These are phyloP conservation scores for Albifimbria verrucaria DNA, from an alignment of 2,329 filamentous ascomycete species.

Conservation along the genomic window DNA sequence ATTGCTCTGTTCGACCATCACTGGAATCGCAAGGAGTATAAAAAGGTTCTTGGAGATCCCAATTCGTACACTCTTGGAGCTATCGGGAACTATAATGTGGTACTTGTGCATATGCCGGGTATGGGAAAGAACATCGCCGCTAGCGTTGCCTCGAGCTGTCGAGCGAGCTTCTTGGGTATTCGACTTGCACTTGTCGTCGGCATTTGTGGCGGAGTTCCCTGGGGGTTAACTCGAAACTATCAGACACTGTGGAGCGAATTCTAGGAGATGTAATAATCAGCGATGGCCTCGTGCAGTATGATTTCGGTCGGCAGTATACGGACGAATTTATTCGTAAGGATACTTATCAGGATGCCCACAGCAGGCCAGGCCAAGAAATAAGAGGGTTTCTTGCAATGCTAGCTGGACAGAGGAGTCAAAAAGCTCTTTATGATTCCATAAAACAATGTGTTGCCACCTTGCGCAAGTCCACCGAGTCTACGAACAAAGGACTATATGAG, in stretches of 20 bases:
- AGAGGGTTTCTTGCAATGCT: not conserved
- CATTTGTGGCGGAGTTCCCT: slow-evolving; percentile 16
- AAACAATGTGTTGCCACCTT: not conserved
- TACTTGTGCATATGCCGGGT: slow-evolving; percentile 18
- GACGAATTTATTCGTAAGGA: slow-evolving; percentile 15
- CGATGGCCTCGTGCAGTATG: slow-evolving; percentile 20
- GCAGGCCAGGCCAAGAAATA: slow-evolving; percentile 3
- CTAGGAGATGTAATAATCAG: slow-evolving; percentile 22
- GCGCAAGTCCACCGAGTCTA: not conserved
- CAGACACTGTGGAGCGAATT: too few relatives aligned
- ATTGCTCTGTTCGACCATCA: slow-evolving; percentile 10
- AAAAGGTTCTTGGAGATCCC: slow-evolving; percentile 19
- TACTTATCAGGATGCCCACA: slow-evolving; percentile 13
- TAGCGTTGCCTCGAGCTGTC: slow-evolving; percentile 4
- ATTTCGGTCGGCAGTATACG: slow-evolving; percentile 19
- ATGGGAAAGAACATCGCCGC: slow-evolving; percentile 16
- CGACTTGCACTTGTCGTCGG: slow-evolving; percentile 15
- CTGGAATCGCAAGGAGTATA: slow-evolving; percentile 12
- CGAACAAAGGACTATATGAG: not conserved
- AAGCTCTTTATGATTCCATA: not conserved
- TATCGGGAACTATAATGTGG: slow-evolving; percentile 16
- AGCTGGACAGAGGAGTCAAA: not conserved
- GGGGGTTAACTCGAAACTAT: too few relatives aligned
- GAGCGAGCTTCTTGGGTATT: slow-evolving; percentile 14
- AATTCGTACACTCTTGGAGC: slow-evolving; percentile 23